These are phyloP conservation scores for Bullera alba DNA, from an alignment of 768 basidiomycete species.

Conservation along the genomic window DNA sequence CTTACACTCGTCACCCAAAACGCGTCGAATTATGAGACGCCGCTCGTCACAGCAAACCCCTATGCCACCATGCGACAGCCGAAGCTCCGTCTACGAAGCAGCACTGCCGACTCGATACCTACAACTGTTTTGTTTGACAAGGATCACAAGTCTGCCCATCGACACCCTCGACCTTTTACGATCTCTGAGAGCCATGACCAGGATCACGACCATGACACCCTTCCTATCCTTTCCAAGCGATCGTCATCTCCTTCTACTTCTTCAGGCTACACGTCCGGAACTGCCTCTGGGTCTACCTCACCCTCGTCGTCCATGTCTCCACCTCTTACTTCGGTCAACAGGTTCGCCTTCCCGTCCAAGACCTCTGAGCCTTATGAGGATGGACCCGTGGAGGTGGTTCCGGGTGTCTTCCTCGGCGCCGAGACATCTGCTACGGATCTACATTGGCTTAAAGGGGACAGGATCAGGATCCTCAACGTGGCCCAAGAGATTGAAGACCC, in stretches of 20 bases:
- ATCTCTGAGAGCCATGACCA: too few species aligned
- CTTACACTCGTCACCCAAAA: conserved; percentile 29
- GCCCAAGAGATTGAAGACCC: conserved; percentile 43
- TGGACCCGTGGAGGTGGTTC: conserved; percentile 41
- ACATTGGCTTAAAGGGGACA: conserved; percentile 10
- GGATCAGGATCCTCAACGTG: conserved; percentile 40
- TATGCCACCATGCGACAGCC: conserved; percentile 7
- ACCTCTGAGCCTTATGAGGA: conserved; percentile 27
- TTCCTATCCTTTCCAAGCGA: background rate
- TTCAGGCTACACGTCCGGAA: background rate
- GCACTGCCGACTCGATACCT: conserved; percentile 3
- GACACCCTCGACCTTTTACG: too few species aligned
- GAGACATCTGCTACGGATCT: conserved; percentile 31
- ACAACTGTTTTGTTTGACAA: background rate
- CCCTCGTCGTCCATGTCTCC: background rate
- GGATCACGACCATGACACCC: too few species aligned
- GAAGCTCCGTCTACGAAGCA: conserved; percentile 9
- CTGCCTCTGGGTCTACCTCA: background rate
- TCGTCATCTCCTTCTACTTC: background rate
- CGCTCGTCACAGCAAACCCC: conserved; percentile 13
- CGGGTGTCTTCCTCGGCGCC: conserved; percentile 39
- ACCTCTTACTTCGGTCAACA: background rate
- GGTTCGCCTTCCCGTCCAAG: background rate
- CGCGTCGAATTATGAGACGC: conserved; percentile 8
- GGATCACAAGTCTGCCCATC: conserved; percentile 8